Conservation (phyloP, 2,329 filamentous ascomycete genomes). For the Aureobasidium sp. region DNA sequence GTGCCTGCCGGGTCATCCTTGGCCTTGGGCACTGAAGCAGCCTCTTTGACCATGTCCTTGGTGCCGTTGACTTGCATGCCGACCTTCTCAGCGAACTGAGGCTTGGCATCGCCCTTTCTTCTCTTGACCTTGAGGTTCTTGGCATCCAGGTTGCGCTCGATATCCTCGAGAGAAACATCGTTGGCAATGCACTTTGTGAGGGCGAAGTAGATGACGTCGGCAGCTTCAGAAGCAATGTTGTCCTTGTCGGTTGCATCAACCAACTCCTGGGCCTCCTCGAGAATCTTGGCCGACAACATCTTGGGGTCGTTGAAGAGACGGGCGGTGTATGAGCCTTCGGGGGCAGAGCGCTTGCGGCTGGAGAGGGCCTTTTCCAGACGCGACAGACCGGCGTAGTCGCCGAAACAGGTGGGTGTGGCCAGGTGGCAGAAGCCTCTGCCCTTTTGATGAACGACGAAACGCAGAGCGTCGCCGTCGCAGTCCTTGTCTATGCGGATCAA, state of each 20-base stretch:
- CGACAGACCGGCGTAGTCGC: constrained; percentile 71
- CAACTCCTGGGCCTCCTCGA: constrained; percentile 95
- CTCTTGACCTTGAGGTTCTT: constrained; percentile 96
- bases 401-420: constrained; percentile 87
- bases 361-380: constrained; percentile 81
- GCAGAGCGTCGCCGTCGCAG: constrained; percentile 88
- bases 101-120: constrained; percentile 88
- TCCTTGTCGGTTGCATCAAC: constrained; percentile 76
- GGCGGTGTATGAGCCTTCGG: constrained; percentile 86
- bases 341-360: constrained; percentile 73
- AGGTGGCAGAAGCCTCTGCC: constrained; percentile 90
- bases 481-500: constrained; percentile 78
- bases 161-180: constrained; percentile 78
- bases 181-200: constrained; percentile 80
- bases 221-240: constrained; percentile 88
- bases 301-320: constrained; percentile 87
- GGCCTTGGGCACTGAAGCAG: constrained; percentile 48
- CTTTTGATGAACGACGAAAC: constrained; percentile 83
- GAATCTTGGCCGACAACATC: constrained; percentile 87
- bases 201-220: constrained; percentile 93
- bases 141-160: constrained; percentile 84
- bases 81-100: constrained; percentile 80
- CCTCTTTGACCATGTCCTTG: constrained; percentile 41
- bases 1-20: constrained; percentile 45
- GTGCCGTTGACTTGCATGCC: constrained; percentile 47